Evolutionary conservation across 805 yeast species (phyloP).

Genomic region (Candida manassasensis): DNA sequence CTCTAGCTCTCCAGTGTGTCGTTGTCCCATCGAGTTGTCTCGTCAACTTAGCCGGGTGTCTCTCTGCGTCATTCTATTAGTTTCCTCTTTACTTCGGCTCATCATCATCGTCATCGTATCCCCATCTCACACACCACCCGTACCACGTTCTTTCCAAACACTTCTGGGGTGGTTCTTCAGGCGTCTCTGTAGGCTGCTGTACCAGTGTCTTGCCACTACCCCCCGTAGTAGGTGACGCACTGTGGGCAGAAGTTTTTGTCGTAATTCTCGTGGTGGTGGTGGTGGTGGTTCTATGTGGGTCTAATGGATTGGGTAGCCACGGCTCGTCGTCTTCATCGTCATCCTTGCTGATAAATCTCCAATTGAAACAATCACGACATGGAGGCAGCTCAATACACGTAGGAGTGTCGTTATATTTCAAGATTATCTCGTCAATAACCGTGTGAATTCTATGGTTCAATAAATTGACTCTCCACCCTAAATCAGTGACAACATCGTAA

Average conservation of each 20-base stretch:
- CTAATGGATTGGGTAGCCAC: constrained; percentile 32
- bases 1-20: no score
- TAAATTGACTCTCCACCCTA: constrained; percentile 87
- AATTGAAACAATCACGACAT: constrained; percentile 84
- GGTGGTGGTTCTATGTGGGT: constrained; percentile 15
- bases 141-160: constrained; percentile 63
- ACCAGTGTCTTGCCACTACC: constrained; percentile 6
- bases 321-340: constrained; percentile 37
- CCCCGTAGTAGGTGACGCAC: constrained; percentile 3
- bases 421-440: constrained; percentile 76
- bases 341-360: constrained; percentile 66
- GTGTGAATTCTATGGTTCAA: constrained; percentile 87
- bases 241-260: constrained; percentile 3
- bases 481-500: constrained; percentile 84
- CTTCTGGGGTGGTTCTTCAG: constrained; percentile 32
- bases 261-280: constrained; percentile 2
- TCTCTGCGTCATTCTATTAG: constrained; percentile 1
- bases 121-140: constrained; percentile 56
- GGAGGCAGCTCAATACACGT: constrained; percentile 70
- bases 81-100: background rate
- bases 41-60: no score
- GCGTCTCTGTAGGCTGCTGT: constrained; percentile 9
- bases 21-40: no score
- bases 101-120: constrained; percentile 22
- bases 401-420: constrained; percentile 73